These are phyloP conservation scores for Hericium erinaceus DNA, from an alignment of 768 basidiomycete genomes.

Conservation along the genomic window DNA sequence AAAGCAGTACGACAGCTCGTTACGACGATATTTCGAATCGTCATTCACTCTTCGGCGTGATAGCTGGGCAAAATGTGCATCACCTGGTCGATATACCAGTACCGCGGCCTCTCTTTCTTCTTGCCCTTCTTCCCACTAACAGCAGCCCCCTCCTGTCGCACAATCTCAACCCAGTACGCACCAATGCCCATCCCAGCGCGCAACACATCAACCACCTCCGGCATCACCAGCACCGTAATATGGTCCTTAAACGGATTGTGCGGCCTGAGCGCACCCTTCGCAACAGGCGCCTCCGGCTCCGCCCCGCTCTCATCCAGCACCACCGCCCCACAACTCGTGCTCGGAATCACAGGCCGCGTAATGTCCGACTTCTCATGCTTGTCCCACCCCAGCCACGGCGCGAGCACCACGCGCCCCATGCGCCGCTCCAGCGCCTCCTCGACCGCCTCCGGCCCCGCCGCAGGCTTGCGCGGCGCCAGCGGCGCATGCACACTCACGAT, in stretches of 20 bases:
- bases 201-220: constrained; percentile 26
- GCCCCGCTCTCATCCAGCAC: constrained; percentile 15
- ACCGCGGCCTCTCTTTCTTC: constrained; percentile 23
- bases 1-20: too few relatives aligned
- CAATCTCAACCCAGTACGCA: constrained; percentile 64
- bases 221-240: constrained; percentile 50
- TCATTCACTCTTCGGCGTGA: constrained; percentile 23
- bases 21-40: too few relatives aligned
- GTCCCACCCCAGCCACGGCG: constrained; percentile 42
- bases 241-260: constrained; percentile 48
- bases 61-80: constrained; percentile 48
- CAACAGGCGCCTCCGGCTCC: constrained; percentile 2
- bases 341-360: constrained; percentile 24
- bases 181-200: constrained; percentile 49
- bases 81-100: constrained; percentile 56
- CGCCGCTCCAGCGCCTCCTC: constrained; percentile 37
- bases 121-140: constrained; percentile 9
- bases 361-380: constrained; percentile 25
- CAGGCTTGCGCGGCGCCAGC: constrained; percentile 17
- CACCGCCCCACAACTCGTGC: constrained; percentile 29
- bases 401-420: constrained; percentile 42
- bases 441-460: constrained; percentile 21
- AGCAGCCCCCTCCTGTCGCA: constrained; percentile 22
- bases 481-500: constrained; percentile 39
- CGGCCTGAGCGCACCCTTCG: constrained; percentile 14